Evolutionary conservation across 257 asterid genomes (phyloP).

Genomic region (Rubia yunnanensis): DNA sequence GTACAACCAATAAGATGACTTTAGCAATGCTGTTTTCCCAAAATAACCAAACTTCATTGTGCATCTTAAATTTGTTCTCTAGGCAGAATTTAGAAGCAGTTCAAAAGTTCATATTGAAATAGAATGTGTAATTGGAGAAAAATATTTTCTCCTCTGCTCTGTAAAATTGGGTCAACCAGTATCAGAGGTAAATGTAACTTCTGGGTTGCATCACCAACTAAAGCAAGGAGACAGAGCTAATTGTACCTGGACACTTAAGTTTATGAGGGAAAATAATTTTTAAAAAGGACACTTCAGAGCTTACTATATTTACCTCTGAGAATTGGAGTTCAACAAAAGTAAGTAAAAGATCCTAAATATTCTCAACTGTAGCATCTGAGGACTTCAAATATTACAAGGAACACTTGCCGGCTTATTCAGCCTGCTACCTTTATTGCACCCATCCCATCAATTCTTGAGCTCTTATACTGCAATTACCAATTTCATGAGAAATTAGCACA

Average conservation of each 20-base stretch:
- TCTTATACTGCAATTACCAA: conserved; percentile 66
- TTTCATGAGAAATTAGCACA: conserved; percentile 24
- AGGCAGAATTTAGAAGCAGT: too few species aligned
- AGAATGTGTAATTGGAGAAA: too few species aligned
- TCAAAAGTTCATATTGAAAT: too few species aligned
- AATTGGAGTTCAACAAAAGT: conserved; percentile 33
- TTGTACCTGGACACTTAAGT: neutral
- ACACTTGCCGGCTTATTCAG: conserved; percentile 42
- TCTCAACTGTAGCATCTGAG: conserved; percentile 55
- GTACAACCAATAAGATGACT: too few species aligned
- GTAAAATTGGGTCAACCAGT: too few species aligned
- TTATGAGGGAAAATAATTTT: neutral
- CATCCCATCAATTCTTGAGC: conserved; percentile 86
- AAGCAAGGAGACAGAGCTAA: too few species aligned
- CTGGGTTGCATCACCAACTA: too few species aligned
- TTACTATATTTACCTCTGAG: conserved; percentile 33
- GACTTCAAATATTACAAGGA: conserved; percentile 34
- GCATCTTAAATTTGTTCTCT: too few species aligned
- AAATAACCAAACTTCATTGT: too few species aligned
- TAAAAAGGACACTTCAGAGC: conserved; percentile 20
- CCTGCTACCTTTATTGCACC: conserved; percentile 85
- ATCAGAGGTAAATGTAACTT: too few species aligned
- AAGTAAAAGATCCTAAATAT: conserved; percentile 43
- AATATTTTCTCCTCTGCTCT: too few species aligned
- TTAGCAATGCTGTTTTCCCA: too few species aligned